Evolutionary conservation across 345 rosid species (phyloP), one percentile per base, ranked within the genome.

Genomic region (Ceriops decandra): DNA sequence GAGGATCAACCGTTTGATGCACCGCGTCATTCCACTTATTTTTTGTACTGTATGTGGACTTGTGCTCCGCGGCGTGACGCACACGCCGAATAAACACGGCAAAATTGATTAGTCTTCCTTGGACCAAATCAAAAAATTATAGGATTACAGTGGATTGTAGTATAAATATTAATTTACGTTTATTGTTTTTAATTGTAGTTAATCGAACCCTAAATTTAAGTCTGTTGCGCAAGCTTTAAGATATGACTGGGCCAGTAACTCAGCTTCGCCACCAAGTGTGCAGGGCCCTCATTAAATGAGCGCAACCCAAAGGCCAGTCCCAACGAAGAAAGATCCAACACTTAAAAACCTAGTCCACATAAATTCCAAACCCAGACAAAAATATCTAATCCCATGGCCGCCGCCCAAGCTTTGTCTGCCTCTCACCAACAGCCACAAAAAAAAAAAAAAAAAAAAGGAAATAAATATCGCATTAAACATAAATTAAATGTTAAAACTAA

Each of bases 261-360:
- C 72, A 49, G 35, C 86, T 80, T 83, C 21, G 49, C 73, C 73
- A 36, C 68, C 10, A 83, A 83, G 86, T 53, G 68, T 75, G 38
- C 46, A 6, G 0, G 13, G 19, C 27, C 46, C 16, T 32, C 57
- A 24, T 63, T 46, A 33, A 7, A 51, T 58, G 60, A 64, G 57
- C 51, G 57, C 15, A 11, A 0, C 19, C 49, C 49, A 2, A 0
- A 2, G 5, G 5, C 49, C 49, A 11, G 4, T 38, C 46, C 4
- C 46, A 38, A 36, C 11, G 42, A 8, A 10, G 15, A 38, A 10
- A 11, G 15, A 28, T 3, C 16, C 7, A 66, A 60, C 67, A 56
- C 56, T 27, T n/a, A 19, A 19, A 6, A 26, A 6, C 60, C 57
- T 28, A 52, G 35, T 16, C 58, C 42, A 4, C 22, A 33, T 52